These are phyloP conservation scores for Penicillium sp. DNA, from an alignment of 2,329 filamentous ascomycete species.

Conservation along the genomic window DNA sequence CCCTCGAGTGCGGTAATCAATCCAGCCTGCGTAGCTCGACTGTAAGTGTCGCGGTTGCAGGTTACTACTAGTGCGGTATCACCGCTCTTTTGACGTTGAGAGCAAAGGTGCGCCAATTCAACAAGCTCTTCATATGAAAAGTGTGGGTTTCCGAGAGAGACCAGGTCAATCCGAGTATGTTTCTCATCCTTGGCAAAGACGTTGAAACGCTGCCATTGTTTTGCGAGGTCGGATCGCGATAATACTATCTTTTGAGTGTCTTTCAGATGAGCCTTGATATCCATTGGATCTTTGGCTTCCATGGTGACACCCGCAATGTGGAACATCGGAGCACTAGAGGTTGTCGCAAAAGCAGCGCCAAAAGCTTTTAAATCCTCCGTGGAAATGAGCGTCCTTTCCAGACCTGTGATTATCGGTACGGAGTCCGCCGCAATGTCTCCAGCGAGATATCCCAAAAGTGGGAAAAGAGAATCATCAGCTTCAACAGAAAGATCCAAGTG, in stretches of 20 bases:
- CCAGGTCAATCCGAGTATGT: slow-evolving; percentile 33
- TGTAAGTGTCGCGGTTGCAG: slow-evolving; percentile 22
- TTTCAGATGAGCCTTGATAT: slow-evolving; percentile 6
- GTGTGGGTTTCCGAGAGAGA: slow-evolving; percentile 52
- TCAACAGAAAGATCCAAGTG: neutral
- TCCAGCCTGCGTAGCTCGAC: slow-evolving; percentile 30
- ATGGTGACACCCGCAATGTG: slow-evolving; percentile 47
- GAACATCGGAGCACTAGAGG: slow-evolving; percentile 48
- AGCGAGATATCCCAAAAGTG: slow-evolving; percentile 43
- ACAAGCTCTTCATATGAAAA: slow-evolving; percentile 45
- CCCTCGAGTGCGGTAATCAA: slow-evolving; percentile 32
- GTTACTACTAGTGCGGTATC: slow-evolving; percentile 23
- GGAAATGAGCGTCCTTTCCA: slow-evolving; percentile 28
- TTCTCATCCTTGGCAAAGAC: slow-evolving; percentile 5
- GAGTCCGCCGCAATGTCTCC: slow-evolving; percentile 33
- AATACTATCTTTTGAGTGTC: slow-evolving; percentile 6
- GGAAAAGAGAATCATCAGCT: slow-evolving; percentile 42
- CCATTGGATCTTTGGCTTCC: slow-evolving; percentile 30
- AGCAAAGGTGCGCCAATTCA: slow-evolving; percentile 35
- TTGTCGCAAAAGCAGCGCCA: slow-evolving; percentile 49
- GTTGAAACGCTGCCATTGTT: slow-evolving; percentile 25
- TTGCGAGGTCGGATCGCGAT: slow-evolving; percentile 5
- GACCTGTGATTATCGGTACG: slow-evolving; percentile 42
- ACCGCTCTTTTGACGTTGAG: slow-evolving; percentile 25
- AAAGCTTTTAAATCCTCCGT: slow-evolving; percentile 47